Base-by-base conservation (phyloP, 2,329 filamentous ascomycete genomes). In the Trichoderma sp. region DNA sequence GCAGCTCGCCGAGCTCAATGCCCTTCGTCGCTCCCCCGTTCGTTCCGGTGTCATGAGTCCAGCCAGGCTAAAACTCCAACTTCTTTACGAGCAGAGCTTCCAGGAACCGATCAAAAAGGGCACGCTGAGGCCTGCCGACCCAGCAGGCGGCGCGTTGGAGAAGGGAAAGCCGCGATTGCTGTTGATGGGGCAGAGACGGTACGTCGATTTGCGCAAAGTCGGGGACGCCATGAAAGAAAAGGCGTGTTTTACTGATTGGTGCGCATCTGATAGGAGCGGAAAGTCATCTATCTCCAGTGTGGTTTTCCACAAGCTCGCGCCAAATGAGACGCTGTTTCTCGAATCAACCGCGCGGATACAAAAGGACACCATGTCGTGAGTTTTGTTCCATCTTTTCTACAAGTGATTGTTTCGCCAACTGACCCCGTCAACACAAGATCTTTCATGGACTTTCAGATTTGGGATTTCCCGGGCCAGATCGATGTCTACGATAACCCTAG, bases 281-380 rank as follows among this genome's bases (percentile, higher is more conserved):
- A 99, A 99, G 79, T 98, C 96, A 0, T 99, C 96, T 6, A 98
- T 99, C 77, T 96, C 94, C 30, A 98, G 94, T 76, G 96, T 99
- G 59, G 95, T 99, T n/a, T 98, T 99, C 76, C 94, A 98, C 81
- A 99, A 99, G 79, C 90, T 98, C 77, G 93, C 95, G 3, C 94
- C 96, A 2, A 96, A 92, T 74, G 96, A 99, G 82, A 98, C 96
- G 0, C 83, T 99, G 18, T 99, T 97, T 76, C 86, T 99, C 21
- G 96, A 98, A 79, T 97, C 96, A 0, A 99, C 96, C 4, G 94
- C 94, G 11, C 88, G 92, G 37, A 96, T 98, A 72, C 94, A 97
- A 77, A 97, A 97, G 77, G 94, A 97, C 74, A 93, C 92, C 4
- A 94, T 98, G 85, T 93, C 96, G 94, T 97, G 80, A 82, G 93